phyloP scores from a whole-genome alignment of 2,329 filamentous ascomycete genomes.

The Colletotrichum graminicola region DNA sequence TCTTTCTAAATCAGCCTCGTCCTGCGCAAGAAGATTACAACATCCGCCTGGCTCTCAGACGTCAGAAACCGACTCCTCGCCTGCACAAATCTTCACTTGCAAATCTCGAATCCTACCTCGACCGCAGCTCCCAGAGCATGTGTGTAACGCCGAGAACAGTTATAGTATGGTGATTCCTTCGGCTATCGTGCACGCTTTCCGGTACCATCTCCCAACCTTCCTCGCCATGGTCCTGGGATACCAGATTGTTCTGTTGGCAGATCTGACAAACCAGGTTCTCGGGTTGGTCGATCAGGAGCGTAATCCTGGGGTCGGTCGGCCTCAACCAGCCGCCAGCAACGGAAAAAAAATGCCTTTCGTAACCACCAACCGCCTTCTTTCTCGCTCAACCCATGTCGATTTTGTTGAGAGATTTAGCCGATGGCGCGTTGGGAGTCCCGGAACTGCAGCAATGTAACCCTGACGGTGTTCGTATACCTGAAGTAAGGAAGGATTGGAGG shows the following conservation, averaged over 20 bases:
- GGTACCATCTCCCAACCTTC: background rate
- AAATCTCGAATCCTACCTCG: conserved; percentile 3
- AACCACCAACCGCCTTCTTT: conserved; percentile 10
- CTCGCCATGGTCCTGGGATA: conserved; percentile 35
- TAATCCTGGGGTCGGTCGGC: conserved; percentile 43
- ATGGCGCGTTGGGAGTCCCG: background rate
- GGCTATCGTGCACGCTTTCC: conserved; percentile 46
- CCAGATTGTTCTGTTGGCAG: conserved; percentile 44
- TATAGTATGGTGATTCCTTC: conserved; percentile 49
- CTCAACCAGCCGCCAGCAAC: conserved; percentile 16
- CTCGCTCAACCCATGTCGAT: background rate
- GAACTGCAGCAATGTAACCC: background rate
- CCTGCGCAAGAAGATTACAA: conserved; percentile 9
- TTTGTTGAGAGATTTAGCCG: conserved; percentile 4
- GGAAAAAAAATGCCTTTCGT: conserved; percentile 18
- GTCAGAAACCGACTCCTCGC: conserved; percentile 20
- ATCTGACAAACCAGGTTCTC: conserved; percentile 46
- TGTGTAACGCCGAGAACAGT: conserved; percentile 34
- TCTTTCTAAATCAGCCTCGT: conserved; percentile 30
- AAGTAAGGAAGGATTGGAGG: background rate
- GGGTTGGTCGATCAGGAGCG: conserved; percentile 47
- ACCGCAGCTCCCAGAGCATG: too few relatives aligned
- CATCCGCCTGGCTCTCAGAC: conserved; percentile 7
- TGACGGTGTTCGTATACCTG: too few relatives aligned
- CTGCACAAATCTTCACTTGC: conserved; percentile 19